A percentile compares a stretch with the other conserved stretches of the same genome.
phyloP scores from a whole-genome alignment of 441 rosid species.

The Gossypium laxum region DNA sequence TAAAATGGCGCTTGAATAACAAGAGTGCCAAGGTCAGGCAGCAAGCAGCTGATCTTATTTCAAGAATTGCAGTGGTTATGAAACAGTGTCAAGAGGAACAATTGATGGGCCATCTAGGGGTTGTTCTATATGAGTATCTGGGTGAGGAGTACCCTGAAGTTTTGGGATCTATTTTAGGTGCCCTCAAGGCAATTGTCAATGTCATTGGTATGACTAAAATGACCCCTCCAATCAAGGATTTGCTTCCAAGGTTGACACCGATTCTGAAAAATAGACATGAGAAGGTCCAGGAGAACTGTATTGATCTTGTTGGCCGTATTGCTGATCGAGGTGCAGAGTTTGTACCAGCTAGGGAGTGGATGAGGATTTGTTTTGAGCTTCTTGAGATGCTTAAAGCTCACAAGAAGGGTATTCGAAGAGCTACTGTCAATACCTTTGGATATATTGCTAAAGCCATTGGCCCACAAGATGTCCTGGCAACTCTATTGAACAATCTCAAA shows the following conservation, averaged over 20 bases:
- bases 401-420: constrained; percentile 92
- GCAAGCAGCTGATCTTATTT: constrained; percentile 94
- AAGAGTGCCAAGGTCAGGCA: constrained; percentile 95
- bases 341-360: constrained; percentile 13
- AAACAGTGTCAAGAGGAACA: constrained; percentile 95
- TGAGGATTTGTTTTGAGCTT: constrained; percentile 75
- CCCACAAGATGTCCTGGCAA: constrained; percentile 94
- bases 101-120: constrained; percentile 97
- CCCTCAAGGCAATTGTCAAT: constrained; percentile 94
- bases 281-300: constrained; percentile 80
- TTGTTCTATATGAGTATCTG: constrained; percentile 80
- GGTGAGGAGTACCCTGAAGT: constrained; percentile 99
- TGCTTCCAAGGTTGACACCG: constrained; percentile 92
- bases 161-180: constrained; percentile 88
- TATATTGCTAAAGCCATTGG: constrained; percentile 97
- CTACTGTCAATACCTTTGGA: constrained; percentile 90
- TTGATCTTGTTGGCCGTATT: constrained; percentile 5
- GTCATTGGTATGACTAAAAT: constrained; percentile 97
- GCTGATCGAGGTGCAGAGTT: constrained; percentile 13
- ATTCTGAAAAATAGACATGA: constrained; percentile 94
- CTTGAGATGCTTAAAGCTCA: constrained; percentile 98
- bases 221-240: constrained; percentile 96
- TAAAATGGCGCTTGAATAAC: constrained; percentile 97
- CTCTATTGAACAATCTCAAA: constrained; percentile 87
- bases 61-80: constrained; percentile 91